Percentiles rank a stretch among this genome's conserved stretches.
phyloP scores from a whole-genome alignment of 2,329 filamentous ascomycete species.

The Neopestalotiopsis clavispora region DNA sequence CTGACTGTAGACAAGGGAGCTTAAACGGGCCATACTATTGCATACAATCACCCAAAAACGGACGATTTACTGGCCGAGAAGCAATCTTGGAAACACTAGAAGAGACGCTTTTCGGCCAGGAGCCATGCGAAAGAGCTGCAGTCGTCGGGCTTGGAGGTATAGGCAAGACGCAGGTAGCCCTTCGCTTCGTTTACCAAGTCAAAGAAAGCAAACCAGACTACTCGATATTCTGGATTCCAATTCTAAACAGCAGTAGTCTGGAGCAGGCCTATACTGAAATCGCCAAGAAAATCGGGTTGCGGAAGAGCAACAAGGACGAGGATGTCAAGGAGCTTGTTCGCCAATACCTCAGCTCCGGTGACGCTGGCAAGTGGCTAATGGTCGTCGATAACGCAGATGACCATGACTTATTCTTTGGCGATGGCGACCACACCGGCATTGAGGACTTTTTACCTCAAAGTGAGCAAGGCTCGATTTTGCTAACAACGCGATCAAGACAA shows the following conservation, averaged over 20 bases:
- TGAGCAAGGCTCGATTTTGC: constrained; percentile 36
- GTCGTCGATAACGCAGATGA: constrained; percentile 5
- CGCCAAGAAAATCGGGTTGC: constrained; percentile 34
- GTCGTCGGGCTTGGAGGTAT: constrained; percentile 44
- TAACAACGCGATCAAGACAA: constrained; percentile 42
- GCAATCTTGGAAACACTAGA: constrained; percentile 29
- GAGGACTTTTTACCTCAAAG: not conserved
- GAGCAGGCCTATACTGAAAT: constrained; percentile 43
- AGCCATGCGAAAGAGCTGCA: constrained; percentile 29
- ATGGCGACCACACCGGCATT: not conserved
- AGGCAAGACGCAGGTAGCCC: constrained; percentile 45
- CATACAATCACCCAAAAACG: not conserved
- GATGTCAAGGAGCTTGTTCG: constrained; percentile 67
- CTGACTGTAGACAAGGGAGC: not conserved
- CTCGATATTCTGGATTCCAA: constrained; percentile 50
- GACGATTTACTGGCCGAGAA: constrained; percentile 31
- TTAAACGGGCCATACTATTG: not conserved
- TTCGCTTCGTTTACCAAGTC: constrained; percentile 44
- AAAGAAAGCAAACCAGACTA: constrained; percentile 38
- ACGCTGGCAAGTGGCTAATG: not conserved
- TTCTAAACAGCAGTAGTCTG: constrained; percentile 41
- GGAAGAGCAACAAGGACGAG: constrained; percentile 52
- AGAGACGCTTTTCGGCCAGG: constrained; percentile 28
- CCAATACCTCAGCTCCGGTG: constrained; percentile 30
- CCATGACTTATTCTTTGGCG: not conserved